A percentile compares a stretch with the other conserved stretches of the same genome.
These are phyloP conservation scores for Aspergillus arachidicola DNA, from an alignment of 2,329 filamentous ascomycete genomes.

Conservation along the genomic window DNA sequence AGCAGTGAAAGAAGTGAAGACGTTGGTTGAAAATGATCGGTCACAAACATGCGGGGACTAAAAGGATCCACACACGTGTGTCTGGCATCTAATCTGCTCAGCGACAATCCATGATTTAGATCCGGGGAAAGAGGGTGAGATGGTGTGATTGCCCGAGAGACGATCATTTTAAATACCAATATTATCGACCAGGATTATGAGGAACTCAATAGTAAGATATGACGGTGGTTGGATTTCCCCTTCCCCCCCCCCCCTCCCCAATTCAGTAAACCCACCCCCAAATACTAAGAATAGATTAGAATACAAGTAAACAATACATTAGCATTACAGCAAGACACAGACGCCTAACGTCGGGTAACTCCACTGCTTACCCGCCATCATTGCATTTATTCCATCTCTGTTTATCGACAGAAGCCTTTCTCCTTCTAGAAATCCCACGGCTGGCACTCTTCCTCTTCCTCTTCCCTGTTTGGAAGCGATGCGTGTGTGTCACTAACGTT, in stretches of 20 bases:
- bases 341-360: slow-evolving; percentile 1
- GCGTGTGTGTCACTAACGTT: neutral
- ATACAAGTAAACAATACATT: slow-evolving; percentile 6
- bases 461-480: neutral
- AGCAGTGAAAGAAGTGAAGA: neutral
- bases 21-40: neutral
- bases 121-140: neutral
- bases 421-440: neutral
- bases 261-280: neutral
- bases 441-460: neutral
- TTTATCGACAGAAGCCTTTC: neutral
- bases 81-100: neutral
- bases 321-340: neutral
- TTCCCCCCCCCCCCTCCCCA: too few species aligned
- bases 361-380: slow-evolving; percentile 3
- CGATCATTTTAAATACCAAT: neutral
- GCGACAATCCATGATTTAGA: neutral
- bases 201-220: neutral
- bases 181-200: neutral
- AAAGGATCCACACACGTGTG: neutral
- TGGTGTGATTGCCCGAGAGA: neutral
- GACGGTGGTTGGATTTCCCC: neutral
- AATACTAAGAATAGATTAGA: slow-evolving; percentile 2
- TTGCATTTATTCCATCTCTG: slow-evolving; percentile 1
- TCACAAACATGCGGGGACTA: neutral